These are phyloP conservation scores for Bisporella sp. DNA, from an alignment of 2,329 filamentous ascomycete genomes.

Conservation along the genomic window DNA sequence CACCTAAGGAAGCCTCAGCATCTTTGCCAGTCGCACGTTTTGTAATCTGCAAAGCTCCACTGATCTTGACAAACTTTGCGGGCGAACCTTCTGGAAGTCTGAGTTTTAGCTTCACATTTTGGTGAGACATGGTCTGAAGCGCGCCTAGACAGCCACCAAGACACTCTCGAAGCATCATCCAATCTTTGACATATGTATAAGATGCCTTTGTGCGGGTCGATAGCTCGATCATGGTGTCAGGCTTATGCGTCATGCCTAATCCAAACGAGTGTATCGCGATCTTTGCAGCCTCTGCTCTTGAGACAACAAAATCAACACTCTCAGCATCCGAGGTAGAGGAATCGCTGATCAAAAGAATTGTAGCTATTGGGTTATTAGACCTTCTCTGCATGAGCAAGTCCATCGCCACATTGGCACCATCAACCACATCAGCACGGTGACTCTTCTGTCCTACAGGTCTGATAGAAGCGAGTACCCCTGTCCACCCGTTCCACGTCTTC, in stretches of 20 bases:
- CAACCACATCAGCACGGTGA: slow-evolving; percentile 90
- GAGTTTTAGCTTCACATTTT: slow-evolving; percentile 94
- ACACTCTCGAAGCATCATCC: slow-evolving; percentile 99
- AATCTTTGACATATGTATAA: slow-evolving; percentile 98
- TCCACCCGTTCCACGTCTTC: slow-evolving; percentile 90
- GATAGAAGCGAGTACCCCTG: slow-evolving; percentile 77
- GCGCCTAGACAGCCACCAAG: slow-evolving; percentile 87
- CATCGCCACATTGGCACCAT: slow-evolving; percentile 97
- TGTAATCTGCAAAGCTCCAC: slow-evolving; percentile 89
- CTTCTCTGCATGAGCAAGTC: slow-evolving; percentile 97
- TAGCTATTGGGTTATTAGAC: slow-evolving; percentile 89
- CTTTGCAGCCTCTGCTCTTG: slow-evolving; percentile 94
- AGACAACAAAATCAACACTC: slow-evolving; percentile 96
- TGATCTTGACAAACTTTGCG: slow-evolving; percentile 98
- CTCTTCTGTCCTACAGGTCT: slow-evolving; percentile 95
- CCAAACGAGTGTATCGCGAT: slow-evolving; percentile 97
- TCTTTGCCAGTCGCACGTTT: slow-evolving; percentile 93
- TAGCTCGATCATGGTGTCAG: slow-evolving; percentile 96
- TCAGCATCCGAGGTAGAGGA: slow-evolving; percentile 91
- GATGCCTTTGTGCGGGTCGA: slow-evolving; percentile 93
- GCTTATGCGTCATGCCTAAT: slow-evolving; percentile 93
- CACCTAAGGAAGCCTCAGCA: slow-evolving; percentile 85
- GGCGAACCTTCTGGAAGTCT: slow-evolving; percentile 92
- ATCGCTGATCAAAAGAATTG: slow-evolving; percentile 94
- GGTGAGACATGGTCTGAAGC: slow-evolving; percentile 91